phyloP scores from a whole-genome alignment of 495 filamentous ascomycete species.

The Lophiotrema nucula region DNA sequence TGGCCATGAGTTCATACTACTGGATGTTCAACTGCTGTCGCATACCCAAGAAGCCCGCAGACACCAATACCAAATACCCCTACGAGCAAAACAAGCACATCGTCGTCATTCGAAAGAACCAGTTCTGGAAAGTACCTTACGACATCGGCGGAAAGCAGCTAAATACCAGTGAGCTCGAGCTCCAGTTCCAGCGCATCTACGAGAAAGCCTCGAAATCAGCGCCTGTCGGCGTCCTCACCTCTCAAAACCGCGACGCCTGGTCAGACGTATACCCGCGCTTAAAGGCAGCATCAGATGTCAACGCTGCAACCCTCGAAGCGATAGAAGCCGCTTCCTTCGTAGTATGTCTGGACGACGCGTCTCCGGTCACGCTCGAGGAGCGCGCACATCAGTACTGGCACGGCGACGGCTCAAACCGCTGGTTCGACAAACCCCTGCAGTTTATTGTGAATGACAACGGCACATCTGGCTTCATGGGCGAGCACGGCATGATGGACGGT shows the following conservation, averaged over 20 bases:
- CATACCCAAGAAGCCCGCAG: constrained; percentile 76
- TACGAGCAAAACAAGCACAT: constrained; percentile 77
- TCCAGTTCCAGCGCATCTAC: constrained; percentile 83
- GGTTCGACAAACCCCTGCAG: constrained; percentile 97
- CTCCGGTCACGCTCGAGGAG: constrained; percentile 91
- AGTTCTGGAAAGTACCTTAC: constrained; percentile 85
- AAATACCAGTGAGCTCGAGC: constrained; percentile 81
- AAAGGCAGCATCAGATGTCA: constrained; percentile 69
- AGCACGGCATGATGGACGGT: constrained; percentile 99
- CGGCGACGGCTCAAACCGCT: constrained; percentile 91
- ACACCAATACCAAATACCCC: constrained; percentile 80
- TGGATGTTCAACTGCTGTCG: constrained; percentile 98
- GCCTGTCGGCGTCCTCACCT: constrained; percentile 81
- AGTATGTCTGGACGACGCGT: constrained; percentile 89
- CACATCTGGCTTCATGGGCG: constrained; percentile 94
- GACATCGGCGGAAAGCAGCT: constrained; percentile 77
- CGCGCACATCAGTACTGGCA: constrained; percentile 97
- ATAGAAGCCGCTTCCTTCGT: constrained; percentile 92
- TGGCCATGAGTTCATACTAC: constrained; percentile 96
- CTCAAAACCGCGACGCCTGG: constrained; percentile 92
- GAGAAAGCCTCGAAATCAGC: constrained; percentile 67
- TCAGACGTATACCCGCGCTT: constrained; percentile 75
- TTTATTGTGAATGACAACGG: constrained; percentile 99
- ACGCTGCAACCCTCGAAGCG: constrained; percentile 69
- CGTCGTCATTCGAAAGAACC: constrained; percentile 87